These are phyloP conservation scores for Penicillium hordei DNA, from an alignment of 2,329 filamentous ascomycete species.

Conservation along the genomic window DNA sequence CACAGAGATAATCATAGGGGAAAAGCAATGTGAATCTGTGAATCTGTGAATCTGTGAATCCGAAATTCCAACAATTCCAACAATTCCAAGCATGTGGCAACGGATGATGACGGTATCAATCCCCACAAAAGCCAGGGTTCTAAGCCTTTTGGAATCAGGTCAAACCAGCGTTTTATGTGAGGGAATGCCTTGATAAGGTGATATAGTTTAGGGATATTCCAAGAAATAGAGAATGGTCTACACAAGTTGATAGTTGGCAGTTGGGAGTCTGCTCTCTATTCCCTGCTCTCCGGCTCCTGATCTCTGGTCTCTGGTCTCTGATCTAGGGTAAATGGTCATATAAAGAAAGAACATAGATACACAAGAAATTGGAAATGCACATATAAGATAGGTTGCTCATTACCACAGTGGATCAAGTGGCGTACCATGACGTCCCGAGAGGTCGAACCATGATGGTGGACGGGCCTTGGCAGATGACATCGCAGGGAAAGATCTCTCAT, in stretches of 20 bases:
- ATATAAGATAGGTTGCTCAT: background rate
- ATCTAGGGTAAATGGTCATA: background rate
- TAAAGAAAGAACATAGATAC: background rate
- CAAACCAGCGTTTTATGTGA: background rate
- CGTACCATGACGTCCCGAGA: constrained; percentile 16
- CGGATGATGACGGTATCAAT: constrained; percentile 12
- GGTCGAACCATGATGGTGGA: background rate
- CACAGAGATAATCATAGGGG: background rate
- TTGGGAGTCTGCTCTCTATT: background rate
- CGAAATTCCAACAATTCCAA: background rate
- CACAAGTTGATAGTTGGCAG: no score
- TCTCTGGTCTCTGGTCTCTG: no score
- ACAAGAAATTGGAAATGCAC: background rate
- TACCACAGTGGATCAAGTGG: constrained; percentile 14
- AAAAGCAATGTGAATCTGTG: background rate
- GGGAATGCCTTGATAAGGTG: background rate
- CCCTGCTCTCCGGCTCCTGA: background rate
- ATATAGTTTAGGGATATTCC: background rate
- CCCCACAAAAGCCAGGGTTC: constrained; percentile 5
- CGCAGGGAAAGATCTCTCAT: constrained; percentile 9
- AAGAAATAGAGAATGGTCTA: background rate
- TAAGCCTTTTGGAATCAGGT: background rate
- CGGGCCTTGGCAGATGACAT: constrained; percentile 13
- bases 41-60: background rate
- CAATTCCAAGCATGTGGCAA: constrained; percentile 9